Evolutionary conservation across 768 basidiomycete species (phyloP).

Genomic region (Pluteus cervinus): DNA sequence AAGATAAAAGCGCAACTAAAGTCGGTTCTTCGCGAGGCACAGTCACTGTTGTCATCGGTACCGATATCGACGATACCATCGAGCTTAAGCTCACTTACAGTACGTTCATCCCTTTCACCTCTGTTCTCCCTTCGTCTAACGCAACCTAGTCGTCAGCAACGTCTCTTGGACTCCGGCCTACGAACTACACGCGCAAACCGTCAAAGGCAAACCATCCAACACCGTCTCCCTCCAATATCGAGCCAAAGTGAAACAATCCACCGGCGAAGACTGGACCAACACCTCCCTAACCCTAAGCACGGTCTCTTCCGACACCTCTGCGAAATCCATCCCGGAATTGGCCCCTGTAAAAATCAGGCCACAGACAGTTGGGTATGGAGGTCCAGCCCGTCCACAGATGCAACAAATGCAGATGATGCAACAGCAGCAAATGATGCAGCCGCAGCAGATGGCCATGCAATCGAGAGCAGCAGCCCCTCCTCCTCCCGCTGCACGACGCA

Average conservation of each 20-base stretch:
- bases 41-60: conserved; percentile 36
- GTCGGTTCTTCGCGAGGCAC: conserved; percentile 26
- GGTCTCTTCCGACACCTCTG: conserved; percentile 27
- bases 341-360: conserved; percentile 24
- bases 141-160: conserved; percentile 38
- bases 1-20: conserved; percentile 23
- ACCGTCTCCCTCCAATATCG: conserved; percentile 48
- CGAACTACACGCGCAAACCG: conserved; percentile 49
- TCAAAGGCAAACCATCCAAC: conserved; percentile 36
- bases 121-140: not conserved
- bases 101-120: conserved; percentile 17
- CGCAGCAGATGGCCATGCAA: conserved; percentile 1
- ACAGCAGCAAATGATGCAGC: conserved; percentile 3
- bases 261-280: conserved; percentile 57
- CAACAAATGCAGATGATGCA: too few species aligned
- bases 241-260: conserved; percentile 44
- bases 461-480: too few species aligned
- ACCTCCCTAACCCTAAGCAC: conserved; percentile 49
- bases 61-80: conserved; percentile 28
- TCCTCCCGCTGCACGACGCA: conserved; percentile 6
- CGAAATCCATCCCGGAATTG: conserved; percentile 28
- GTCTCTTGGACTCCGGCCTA: conserved; percentile 51
- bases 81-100: conserved; percentile 50
- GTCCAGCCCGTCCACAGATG: conserved; percentile 3
- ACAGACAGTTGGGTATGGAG: conserved; percentile 1